Conservation (phyloP, 805 yeast species). For the Wickerhamiella shivajii region DNA sequence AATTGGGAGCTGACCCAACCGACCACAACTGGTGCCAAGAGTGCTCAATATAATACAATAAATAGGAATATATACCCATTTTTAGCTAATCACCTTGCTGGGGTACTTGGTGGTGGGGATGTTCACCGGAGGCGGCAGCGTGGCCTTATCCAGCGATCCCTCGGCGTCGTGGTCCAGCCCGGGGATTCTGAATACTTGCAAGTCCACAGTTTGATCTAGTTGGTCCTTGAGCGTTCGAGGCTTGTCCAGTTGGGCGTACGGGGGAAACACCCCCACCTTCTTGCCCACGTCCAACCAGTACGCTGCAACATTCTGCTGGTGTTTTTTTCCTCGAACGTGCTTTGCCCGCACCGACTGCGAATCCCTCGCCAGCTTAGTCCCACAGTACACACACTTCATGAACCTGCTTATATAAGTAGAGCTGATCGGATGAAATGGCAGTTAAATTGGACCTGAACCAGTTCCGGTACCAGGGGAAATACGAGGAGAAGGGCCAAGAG, state of each 20-base stretch:
- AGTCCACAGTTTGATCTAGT: conserved; percentile 12
- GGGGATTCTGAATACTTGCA: conserved; percentile 11
- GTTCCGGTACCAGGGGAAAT: too few relatives aligned
- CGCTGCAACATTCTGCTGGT: conserved; percentile 10
- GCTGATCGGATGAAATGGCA: too few relatives aligned
- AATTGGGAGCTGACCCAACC: too few relatives aligned
- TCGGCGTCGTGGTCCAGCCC: conserved; percentile 13
- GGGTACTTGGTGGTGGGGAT: conserved; percentile 8
- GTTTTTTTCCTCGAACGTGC: conserved; percentile 17
- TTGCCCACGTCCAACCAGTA: conserved; percentile 16
- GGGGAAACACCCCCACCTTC: conserved; percentile 6
- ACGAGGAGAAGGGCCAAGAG: too few relatives aligned
- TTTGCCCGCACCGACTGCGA: conserved; percentile 13
- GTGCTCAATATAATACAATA: neutral
- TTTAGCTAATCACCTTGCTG: neutral
- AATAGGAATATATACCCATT: neutral
- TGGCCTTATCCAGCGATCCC: conserved; percentile 6
- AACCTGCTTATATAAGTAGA: too few relatives aligned
- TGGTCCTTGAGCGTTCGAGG: neutral
- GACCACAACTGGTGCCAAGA: neutral
- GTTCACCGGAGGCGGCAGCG: conserved; percentile 11
- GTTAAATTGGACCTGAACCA: too few relatives aligned
- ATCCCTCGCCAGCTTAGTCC: conserved; percentile 14
- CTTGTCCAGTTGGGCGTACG: conserved; percentile 1
- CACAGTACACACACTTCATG: conserved; percentile 18